Base-by-base conservation (phyloP, 805 yeast species). In the Lachancea sp. region DNA sequence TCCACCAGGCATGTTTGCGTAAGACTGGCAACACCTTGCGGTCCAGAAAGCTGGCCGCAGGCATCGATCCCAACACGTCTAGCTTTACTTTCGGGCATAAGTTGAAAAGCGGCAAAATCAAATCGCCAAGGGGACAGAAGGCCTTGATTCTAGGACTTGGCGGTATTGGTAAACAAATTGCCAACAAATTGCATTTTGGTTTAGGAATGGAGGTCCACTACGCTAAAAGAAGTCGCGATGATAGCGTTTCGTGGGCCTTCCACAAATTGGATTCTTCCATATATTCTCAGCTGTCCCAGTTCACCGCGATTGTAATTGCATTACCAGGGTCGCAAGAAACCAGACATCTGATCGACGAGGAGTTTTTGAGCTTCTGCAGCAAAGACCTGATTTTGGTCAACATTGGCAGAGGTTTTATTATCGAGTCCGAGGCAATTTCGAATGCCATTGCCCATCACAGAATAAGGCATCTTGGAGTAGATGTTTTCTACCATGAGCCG, bases 71-170 rank as follows among this genome's bases (percentile, higher is more conserved):
- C 4, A 54, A 59, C 9, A 49, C 49, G 25, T 49, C 50, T 2
- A 58, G 50, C 2, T 69, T 64, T 52, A 67, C 73, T 2, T 69
- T 69, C 48, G 75, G 75, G 30, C 72, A 70, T 37, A 54, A 50
- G 22, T 39, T 59, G 20, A 45, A 56, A 16, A 57, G 65, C 3
- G 49, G 73, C 48, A 54, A 61, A 34, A 56, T 66, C 39, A 49
- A 57, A 36, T 65, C 75, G 16, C 85, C 85, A 4, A 56, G 67
- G 37, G 75, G 77, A 27, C 77, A 74, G 51, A 67, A 65, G 31
- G 81, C 68, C 34, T 75, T 77, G 22, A 70, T 81, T 27, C 63
- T 80, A 1, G 87, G 87, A 0, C 70, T 80, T 52, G 87, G 86
- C 2, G 68, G 72, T 32, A 79, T 81, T 46, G 86, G 86, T 1